Evolutionary conservation across 805 yeast genomes (phyloP).

Genomic region (Wickerhamiella domercqiae): DNA sequence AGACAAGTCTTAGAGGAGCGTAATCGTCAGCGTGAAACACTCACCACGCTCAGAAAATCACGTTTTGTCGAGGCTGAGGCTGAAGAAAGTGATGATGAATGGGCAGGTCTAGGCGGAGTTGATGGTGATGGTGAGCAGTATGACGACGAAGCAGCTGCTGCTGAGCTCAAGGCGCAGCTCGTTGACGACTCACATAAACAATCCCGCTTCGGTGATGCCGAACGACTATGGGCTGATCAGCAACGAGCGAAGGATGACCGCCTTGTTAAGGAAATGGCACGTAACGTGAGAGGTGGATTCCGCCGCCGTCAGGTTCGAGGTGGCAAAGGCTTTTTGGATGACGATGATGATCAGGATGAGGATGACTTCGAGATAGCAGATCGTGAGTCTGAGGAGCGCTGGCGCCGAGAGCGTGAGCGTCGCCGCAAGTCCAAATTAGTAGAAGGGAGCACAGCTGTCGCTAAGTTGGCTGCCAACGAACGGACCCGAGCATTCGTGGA

Average conservation of each 20-base stretch:
- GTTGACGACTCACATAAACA: conserved; percentile 9
- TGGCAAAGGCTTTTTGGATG: conserved; percentile 4
- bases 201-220: conserved; percentile 5
- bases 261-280: conserved; percentile 10
- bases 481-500: conserved; percentile 14
- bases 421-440: conserved; percentile 10
- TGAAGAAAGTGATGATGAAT: conserved; percentile 17
- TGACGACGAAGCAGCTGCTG: conserved; percentile 8
- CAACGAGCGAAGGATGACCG: conserved; percentile 14
- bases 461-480: conserved; percentile 10
- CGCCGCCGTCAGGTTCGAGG: conserved; percentile 9
- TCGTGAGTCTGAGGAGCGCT: background rate
- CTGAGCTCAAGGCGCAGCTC: conserved; percentile 11
- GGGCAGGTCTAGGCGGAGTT: conserved; percentile 7
- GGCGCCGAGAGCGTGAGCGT: conserved; percentile 6
- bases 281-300: conserved; percentile 16
- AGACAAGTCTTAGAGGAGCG: conserved; percentile 1
- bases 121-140: conserved; percentile 9
- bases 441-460: conserved; percentile 7
- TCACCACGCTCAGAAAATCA: background rate
- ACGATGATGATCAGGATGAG: conserved; percentile 5
- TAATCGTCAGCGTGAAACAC: background rate
- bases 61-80: conserved; percentile 16
- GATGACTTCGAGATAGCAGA: conserved; percentile 1
- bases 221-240: conserved; percentile 9